Conservation (phyloP, 1,284 basidiomycete genomes). For the Neotropicomus parvogracilis region DNA sequence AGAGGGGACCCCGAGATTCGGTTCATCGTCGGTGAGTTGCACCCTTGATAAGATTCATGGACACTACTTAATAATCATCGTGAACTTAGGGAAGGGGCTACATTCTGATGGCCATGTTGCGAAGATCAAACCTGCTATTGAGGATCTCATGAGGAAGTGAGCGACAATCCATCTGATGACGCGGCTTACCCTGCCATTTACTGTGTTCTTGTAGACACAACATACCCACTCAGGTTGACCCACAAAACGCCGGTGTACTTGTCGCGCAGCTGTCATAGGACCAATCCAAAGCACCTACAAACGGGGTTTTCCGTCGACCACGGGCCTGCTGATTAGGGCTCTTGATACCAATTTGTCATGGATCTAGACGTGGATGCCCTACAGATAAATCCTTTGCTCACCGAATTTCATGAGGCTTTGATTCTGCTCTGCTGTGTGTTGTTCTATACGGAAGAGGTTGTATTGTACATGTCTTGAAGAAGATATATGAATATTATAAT, state of each 20-base stretch:
- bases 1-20: conserved; percentile 69
- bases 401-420: background rate
- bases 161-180: conserved; percentile 15
- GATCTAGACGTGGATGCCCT: background rate
- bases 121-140: conserved; percentile 93
- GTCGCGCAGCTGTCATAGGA: conserved; percentile 65
- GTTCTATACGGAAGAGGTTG: too few relatives aligned
- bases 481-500: too few relatives aligned
- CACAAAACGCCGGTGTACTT: conserved; percentile 81
- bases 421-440: too few relatives aligned
- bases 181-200: background rate
- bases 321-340: too few relatives aligned
- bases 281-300: background rate
- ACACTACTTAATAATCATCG: conserved; percentile 2
- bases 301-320: background rate
- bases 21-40: conserved; percentile 77
- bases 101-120: conserved; percentile 80
- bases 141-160: conserved; percentile 80
- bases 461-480: too few relatives aligned
- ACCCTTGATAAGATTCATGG: background rate
- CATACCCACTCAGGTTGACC: conserved; percentile 59
- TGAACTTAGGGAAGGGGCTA: conserved; percentile 65
- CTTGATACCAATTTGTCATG: conserved; percentile 5
- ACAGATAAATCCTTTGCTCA: background rate
- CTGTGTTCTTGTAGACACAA: conserved; percentile 15